A percentile compares a stretch with the other conserved stretches of the same genome.
Evolutionary conservation across 2,329 filamentous ascomycete species (phyloP).

Genomic region (Diaporthe ilicicola): DNA sequence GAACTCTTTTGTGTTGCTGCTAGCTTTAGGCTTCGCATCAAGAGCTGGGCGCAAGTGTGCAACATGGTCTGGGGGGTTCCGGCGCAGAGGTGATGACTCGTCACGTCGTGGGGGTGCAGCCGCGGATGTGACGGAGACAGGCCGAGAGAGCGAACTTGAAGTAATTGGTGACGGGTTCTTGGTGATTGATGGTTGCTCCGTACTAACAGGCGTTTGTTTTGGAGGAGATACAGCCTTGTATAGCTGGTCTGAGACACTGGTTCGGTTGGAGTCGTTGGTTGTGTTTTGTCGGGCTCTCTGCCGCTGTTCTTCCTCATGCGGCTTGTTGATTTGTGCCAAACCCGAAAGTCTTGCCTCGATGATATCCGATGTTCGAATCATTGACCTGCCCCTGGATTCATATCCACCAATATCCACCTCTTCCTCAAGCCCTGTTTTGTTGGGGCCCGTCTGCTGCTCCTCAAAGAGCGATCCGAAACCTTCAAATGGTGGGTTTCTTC

Average conservation of each 20-base stretch:
- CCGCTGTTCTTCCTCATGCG: background rate
- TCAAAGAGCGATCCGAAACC: background rate
- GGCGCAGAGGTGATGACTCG: background rate
- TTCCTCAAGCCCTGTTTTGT: background rate
- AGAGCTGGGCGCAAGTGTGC: too few relatives aligned
- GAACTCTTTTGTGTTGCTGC: background rate
- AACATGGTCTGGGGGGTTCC: background rate
- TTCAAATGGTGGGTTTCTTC: conserved; percentile 1
- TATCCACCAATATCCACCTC: background rate
- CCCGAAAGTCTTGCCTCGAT: background rate
- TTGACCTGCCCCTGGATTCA: background rate
- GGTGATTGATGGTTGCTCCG: background rate
- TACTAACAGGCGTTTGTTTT: background rate
- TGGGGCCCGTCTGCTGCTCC: background rate
- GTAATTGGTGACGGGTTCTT: background rate
- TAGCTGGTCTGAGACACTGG: background rate
- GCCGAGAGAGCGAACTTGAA: background rate
- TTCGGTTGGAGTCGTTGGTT: too few relatives aligned
- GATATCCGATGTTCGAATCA: conserved; percentile 1
- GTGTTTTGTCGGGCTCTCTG: background rate
- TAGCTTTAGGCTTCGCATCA: background rate
- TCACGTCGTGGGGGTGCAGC: background rate
- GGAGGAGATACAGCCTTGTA: background rate
- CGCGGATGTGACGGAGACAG: background rate
- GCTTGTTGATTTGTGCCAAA: background rate